Evolutionary conservation across 192 early-diverging fungal species (phyloP), one percentile per base, ranked within the genome.

Genomic region (Chytriomyces sp.): DNA sequence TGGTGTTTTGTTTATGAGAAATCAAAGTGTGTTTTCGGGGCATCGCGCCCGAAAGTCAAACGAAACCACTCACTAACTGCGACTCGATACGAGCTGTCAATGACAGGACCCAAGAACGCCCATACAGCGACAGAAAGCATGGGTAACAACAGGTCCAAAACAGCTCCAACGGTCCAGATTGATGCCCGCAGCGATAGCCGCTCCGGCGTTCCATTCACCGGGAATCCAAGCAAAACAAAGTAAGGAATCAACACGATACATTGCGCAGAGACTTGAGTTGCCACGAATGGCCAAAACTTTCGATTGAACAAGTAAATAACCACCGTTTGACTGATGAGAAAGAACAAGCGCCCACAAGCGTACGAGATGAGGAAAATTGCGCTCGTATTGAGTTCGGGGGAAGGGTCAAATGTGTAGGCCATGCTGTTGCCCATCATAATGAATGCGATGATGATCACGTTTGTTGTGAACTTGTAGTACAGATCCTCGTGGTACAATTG

Each of bases 391-490:
- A 20, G 8, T 53, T 69, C 68, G 18, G 68, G 68, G 18, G 13
- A 28, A 1, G 68, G 49, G 26, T 48, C 13, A 26, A 69, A 69
- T 26, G 68, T 28, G 26, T 53, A 53, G 7, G 10, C 26, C 16
- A 69, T 10, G 8, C 11, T 24, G 68, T 69, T 69, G 16, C 68
- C 68, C 68, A 69, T 69, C 7, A 69, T 26, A 46, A 69, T 69
- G 18, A 50, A 7, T 20, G 48, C 16, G 1, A 26, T 63, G n/a
- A 60, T 61, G 71, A 63, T 46, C 24, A 73, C 18, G 20, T 45
- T 18, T 7, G 45, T 45, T 9, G 26, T 53, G 5, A 73, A 10
- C 71, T 73, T 73, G 6, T 26, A 8, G 47, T 60, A 73, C 8
- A 73, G 44, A 47, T 73, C 71, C n/a, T 63, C 71, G 53, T 73